phyloP scores from a whole-genome alignment of 768 basidiomycete genomes.

The Leccinum boreale region DNA sequence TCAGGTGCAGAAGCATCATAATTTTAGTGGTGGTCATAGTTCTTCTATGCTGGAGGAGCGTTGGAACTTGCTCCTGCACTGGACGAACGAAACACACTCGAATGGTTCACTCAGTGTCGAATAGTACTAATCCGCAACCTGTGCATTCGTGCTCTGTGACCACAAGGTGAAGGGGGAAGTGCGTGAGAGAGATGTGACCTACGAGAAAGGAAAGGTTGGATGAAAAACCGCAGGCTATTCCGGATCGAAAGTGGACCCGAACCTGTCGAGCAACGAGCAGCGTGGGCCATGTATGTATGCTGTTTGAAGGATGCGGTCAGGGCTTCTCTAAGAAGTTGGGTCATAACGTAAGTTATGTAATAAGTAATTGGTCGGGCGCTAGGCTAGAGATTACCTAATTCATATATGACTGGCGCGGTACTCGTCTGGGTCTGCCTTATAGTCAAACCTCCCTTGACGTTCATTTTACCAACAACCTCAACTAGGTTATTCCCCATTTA shows the following conservation, averaged over 20 bases:
- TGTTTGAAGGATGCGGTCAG: no score
- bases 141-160: no score
- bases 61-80: not conserved
- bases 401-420: conserved; percentile 13
- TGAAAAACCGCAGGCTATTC: no score
- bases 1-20: not conserved
- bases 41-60: not conserved
- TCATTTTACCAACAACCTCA: not conserved
- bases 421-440: conserved; percentile 1
- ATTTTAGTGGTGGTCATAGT: no score
- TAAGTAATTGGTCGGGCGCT: not conserved
- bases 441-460: not conserved
- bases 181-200: no score
- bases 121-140: no score
- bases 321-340: no score
- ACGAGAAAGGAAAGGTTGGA: no score
- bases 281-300: no score
- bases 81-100: not conserved
- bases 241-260: no score
- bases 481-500: not conserved
- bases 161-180: no score
- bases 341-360: not conserved
- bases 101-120: not conserved
- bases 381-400: conserved; percentile 8
- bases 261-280: no score